phyloP scores from a whole-genome alignment of 306 rosid genomes.

The Sesbania bispinosa region DNA sequence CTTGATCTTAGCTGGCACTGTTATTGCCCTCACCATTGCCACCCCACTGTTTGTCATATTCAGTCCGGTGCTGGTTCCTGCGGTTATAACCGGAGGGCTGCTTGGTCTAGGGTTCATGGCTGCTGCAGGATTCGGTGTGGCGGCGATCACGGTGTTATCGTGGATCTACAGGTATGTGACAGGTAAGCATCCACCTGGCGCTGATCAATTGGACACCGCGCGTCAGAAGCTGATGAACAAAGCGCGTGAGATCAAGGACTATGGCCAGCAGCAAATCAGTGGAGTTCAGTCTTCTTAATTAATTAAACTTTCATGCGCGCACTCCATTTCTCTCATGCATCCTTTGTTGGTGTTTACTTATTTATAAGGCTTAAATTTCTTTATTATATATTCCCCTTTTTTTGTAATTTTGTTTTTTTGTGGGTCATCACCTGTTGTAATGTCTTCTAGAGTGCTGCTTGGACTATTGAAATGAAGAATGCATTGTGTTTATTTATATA shows the following conservation, averaged over 20 bases:
- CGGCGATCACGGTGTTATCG: constrained; percentile 58
- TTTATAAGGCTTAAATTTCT: no score
- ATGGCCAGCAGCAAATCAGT: constrained; percentile 48
- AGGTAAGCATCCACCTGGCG: constrained; percentile 46
- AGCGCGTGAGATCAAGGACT: constrained; percentile 80
- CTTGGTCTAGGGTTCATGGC: constrained; percentile 57
- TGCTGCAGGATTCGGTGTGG: constrained; percentile 68
- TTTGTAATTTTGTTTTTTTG: no score
- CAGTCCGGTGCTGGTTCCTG: constrained; percentile 83
- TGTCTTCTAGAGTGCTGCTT: no score
- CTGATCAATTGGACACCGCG: constrained; percentile 51
- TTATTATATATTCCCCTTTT: no score
- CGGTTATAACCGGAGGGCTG: constrained; percentile 37
- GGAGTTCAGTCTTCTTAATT: constrained; percentile 33
- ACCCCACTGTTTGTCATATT: constrained; percentile 75
- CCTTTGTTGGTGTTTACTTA: no score
- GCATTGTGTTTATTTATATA: no score
- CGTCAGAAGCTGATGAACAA: constrained; percentile 46
- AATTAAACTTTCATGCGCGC: no score
- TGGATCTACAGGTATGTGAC: constrained; percentile 70
- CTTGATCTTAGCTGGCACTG: constrained; percentile 44
- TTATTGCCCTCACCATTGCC: constrained; percentile 46
- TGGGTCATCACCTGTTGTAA: no score
- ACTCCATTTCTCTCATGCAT: no score
- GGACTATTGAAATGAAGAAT: no score